Percentiles rank a stretch among this genome's conserved stretches.
phyloP scores from a whole-genome alignment of 768 basidiomycete species.

The Lactarius sp. region DNA sequence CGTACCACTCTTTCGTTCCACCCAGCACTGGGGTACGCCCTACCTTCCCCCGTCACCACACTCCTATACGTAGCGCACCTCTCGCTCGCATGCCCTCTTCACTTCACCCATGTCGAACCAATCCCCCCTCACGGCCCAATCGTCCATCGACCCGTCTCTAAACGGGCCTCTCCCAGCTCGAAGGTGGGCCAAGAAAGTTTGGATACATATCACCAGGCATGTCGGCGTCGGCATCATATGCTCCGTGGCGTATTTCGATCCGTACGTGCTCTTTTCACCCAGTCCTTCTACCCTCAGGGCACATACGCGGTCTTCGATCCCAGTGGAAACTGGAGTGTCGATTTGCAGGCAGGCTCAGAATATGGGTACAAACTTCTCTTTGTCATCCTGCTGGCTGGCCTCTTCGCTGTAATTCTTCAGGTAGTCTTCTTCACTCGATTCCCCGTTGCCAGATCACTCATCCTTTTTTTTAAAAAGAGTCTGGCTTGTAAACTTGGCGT shows the following conservation, averaged over 20 bases:
- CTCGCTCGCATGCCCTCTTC: slow-evolving; percentile 17
- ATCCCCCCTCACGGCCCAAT: not conserved
- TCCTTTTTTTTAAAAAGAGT: slow-evolving; percentile 39
- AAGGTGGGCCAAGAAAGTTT: slow-evolving; percentile 20
- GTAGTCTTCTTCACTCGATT: slow-evolving; percentile 31
- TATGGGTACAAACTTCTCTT: slow-evolving; percentile 81
- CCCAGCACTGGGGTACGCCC: slow-evolving; percentile 13
- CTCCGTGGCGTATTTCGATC: slow-evolving; percentile 85
- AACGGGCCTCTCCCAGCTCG: not conserved
- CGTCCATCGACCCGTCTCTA: not conserved
- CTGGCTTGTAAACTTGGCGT: slow-evolving; percentile 78
- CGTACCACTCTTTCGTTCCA: slow-evolving; percentile 23
- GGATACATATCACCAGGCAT: slow-evolving; percentile 53
- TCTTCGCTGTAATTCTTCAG: slow-evolving; percentile 83
- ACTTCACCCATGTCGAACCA: slow-evolving; percentile 13
- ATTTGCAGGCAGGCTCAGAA: slow-evolving; percentile 78
- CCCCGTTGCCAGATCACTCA: slow-evolving; percentile 3
- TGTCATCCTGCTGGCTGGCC: slow-evolving; percentile 73
- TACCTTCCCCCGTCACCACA: slow-evolving; percentile 2
- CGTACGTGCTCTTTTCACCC: slow-evolving; percentile 44
- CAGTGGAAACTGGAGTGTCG: slow-evolving; percentile 82
- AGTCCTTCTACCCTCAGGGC: not conserved
- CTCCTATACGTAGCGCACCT: slow-evolving; percentile 1
- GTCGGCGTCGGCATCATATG: slow-evolving; percentile 84
- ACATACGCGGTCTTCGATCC: slow-evolving; percentile 32